Percentiles rank a stretch among this genome's conserved stretches.
phyloP scores from a whole-genome alignment of 2,329 filamentous ascomycete species.

The Balansia obtecta region DNA sequence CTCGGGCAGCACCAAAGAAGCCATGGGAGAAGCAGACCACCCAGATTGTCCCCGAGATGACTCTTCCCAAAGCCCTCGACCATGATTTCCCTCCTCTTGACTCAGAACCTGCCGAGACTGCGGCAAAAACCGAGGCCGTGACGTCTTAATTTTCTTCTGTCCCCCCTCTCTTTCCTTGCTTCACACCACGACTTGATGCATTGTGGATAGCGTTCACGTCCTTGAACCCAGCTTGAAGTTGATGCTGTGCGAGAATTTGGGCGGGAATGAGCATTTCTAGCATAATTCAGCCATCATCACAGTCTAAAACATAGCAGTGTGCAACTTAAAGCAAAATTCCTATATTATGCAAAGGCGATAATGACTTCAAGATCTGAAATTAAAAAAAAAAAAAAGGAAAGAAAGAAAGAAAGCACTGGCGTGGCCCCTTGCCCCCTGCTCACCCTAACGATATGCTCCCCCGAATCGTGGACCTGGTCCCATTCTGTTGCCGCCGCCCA shows the following conservation, averaged over 20 bases:
- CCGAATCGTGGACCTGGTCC: constrained; percentile 46
- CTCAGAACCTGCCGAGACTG: not conserved
- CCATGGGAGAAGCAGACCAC: constrained; percentile 64
- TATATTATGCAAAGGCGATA: constrained; percentile 10
- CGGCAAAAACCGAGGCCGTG: not conserved
- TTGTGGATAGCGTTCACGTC: not conserved
- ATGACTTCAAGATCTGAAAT: constrained; percentile 8
- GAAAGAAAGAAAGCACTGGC: not conserved
- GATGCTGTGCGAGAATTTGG: too few relatives aligned
- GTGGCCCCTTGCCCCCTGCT: not conserved
- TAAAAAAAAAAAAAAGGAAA: not conserved
- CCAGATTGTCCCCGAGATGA: constrained; percentile 9
- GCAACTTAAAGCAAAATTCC: constrained; percentile 9
- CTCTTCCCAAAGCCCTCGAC: constrained; percentile 18
- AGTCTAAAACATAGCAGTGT: not conserved
- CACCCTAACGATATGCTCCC: constrained; percentile 40
- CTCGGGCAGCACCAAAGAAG: constrained; percentile 37
- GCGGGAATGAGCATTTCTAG: not conserved
- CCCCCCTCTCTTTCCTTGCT: not conserved
- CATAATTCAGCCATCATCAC: not conserved
- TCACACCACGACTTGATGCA: not conserved
- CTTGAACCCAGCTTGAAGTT: too few relatives aligned
- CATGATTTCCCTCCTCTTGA: constrained; percentile 26
- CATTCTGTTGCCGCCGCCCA: constrained; percentile 36
- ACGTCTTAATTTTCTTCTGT: not conserved